Percentiles rank a stretch among this genome's conserved stretches.
These are phyloP conservation scores for Biscogniauxia mediterranea DNA, from an alignment of 2,329 filamentous ascomycete genomes.

Conservation along the genomic window DNA sequence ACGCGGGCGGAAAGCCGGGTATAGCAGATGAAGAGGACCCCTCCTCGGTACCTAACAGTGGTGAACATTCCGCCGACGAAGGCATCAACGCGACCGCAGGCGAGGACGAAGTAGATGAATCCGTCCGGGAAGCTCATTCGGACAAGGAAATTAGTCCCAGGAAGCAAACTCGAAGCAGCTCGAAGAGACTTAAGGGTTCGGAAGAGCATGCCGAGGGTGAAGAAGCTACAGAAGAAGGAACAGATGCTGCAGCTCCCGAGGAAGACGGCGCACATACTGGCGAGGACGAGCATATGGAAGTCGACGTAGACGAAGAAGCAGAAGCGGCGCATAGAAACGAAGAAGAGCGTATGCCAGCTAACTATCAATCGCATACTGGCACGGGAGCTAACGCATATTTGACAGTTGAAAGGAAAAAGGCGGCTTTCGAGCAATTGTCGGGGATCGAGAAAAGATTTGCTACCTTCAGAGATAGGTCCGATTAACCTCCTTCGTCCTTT, in stretches of 20 bases:
- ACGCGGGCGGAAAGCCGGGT: constrained; percentile 32
- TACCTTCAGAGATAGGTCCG: constrained; percentile 75
- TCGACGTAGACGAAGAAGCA: constrained; percentile 58
- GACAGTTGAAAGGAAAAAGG: constrained; percentile 73
- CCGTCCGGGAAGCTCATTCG: constrained; percentile 21
- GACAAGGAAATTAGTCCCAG: constrained; percentile 23
- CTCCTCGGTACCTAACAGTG: constrained; percentile 29
- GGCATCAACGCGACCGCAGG: constrained; percentile 19
- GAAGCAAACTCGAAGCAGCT: constrained; percentile 36
- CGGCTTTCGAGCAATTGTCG: constrained; percentile 75
- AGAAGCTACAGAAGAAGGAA: constrained; percentile 30
- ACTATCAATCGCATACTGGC: constrained; percentile 5
- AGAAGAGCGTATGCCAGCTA: constrained; percentile 57
- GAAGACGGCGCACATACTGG: constrained; percentile 47
- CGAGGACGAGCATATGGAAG: constrained; percentile 54
- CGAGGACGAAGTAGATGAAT: constrained; percentile 22
- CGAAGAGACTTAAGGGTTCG: constrained; percentile 33
- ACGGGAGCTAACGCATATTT: constrained; percentile 31
- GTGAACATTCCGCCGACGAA: constrained; percentile 34
- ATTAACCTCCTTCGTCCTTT: background rate
- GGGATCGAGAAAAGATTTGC: constrained; percentile 87
- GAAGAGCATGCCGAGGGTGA: constrained; percentile 21
- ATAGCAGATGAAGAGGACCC: constrained; percentile 36
- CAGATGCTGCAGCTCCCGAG: constrained; percentile 33
- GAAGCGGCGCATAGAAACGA: constrained; percentile 59